phyloP scores from a whole-genome alignment of 1,139 yeast genomes.

The Saccharomyces pastorianus region DNA sequence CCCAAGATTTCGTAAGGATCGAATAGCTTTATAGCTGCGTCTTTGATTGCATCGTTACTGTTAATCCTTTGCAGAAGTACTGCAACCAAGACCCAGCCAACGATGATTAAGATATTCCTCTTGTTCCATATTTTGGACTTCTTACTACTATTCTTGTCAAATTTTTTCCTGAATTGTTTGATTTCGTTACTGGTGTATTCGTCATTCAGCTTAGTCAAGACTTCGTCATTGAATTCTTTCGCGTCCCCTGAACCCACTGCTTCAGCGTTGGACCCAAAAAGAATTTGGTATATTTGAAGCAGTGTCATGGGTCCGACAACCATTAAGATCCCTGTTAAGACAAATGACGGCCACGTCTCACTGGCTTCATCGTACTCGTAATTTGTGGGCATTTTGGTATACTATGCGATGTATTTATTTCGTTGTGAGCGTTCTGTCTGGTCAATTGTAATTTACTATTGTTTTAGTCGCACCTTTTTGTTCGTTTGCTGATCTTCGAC shows the following conservation, averaged over 20 bases:
- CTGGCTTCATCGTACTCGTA: conserved; percentile 83
- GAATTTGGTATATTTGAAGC: conserved; percentile 33
- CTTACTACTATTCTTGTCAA: conserved; percentile 19
- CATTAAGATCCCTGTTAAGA: conserved; percentile 60
- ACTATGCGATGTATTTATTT: background rate
- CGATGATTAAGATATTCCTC: conserved; percentile 39
- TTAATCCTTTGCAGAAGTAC: conserved; percentile 45
- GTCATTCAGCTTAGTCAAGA: conserved; percentile 16
- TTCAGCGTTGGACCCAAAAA: conserved; percentile 9
- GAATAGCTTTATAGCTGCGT: conserved; percentile 33
- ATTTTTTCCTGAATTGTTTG: conserved; percentile 36
- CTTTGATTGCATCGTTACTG: conserved; percentile 19
- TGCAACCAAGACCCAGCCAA: conserved; percentile 64
- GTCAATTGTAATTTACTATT: background rate
- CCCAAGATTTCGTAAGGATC: conserved; percentile 90
- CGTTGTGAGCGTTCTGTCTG: background rate
- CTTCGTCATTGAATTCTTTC: conserved; percentile 9
- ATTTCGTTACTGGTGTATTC: conserved; percentile 37
- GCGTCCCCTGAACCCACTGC: conserved; percentile 12
- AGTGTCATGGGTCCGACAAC: conserved; percentile 66
- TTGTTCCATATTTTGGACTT: conserved; percentile 40
- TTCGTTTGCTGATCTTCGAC: background rate
- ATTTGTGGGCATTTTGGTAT: conserved; percentile 28
- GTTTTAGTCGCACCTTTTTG: background rate
- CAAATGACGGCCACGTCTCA: conserved; percentile 94